These are phyloP conservation scores for Globisporangium radiosum DNA, from an alignment of 352 stramenopile genomes.

Conservation along the genomic window DNA sequence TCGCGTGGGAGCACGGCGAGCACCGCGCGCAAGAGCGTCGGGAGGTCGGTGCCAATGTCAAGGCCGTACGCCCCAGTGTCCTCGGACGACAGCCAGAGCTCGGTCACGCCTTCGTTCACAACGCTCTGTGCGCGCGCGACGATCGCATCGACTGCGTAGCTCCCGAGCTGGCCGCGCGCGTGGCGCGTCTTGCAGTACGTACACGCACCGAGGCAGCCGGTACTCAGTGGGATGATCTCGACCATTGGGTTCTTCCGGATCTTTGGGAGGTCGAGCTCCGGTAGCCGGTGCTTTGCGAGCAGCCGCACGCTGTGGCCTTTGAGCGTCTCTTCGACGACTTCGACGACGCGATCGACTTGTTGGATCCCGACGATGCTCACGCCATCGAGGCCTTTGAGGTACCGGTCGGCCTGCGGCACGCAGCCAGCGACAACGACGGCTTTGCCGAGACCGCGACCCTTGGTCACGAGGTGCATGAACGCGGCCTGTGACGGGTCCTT, in stretches of 20 bases:
- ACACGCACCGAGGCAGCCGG: conserved; percentile 87
- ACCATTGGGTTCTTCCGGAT: conserved; percentile 90
- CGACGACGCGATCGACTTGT: conserved; percentile 88
- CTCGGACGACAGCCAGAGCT: conserved; percentile 91
- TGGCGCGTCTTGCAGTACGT: conserved; percentile 94
- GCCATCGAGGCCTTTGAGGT: conserved; percentile 74
- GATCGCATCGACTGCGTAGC: conserved; percentile 81
- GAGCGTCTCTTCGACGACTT: conserved; percentile 90
- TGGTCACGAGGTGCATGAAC: conserved; percentile 87
- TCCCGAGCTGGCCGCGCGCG: conserved; percentile 86
- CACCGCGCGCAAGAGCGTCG: conserved; percentile 58
- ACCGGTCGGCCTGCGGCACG: conserved; percentile 86
- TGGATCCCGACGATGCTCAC: conserved; percentile 88
- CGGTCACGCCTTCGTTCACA: conserved; percentile 76
- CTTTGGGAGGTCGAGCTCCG: conserved; percentile 87
- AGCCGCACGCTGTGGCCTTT: conserved; percentile 85
- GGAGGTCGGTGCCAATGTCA: conserved; percentile 81
- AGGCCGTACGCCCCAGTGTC: conserved; percentile 91
- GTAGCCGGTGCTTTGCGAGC: conserved; percentile 77
- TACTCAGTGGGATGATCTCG: conserved; percentile 90
- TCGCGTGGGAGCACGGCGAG: conserved; percentile 54
- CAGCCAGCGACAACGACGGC: conserved; percentile 88
- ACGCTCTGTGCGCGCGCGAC: conserved; percentile 57
- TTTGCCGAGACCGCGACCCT: conserved; percentile 74
- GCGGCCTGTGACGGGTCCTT: conserved; percentile 89